These are phyloP conservation scores for Cyberlindnera amylophila DNA, from an alignment of 805 yeast genomes.

Conservation along the genomic window DNA sequence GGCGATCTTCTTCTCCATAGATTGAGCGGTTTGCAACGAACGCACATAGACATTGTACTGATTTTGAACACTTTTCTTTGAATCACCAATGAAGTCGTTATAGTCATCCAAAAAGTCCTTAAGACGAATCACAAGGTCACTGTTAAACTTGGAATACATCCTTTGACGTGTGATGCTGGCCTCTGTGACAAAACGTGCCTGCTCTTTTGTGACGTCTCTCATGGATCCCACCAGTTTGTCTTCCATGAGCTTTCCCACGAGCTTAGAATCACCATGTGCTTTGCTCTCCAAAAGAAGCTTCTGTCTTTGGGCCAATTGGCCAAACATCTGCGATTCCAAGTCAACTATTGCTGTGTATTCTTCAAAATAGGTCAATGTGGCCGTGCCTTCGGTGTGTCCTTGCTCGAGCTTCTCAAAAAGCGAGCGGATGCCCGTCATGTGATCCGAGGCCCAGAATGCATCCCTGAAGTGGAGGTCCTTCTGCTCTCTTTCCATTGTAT, in stretches of 20 bases:
- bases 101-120: conserved; percentile 25
- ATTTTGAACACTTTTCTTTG: conserved; percentile 9
- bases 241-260: background rate
- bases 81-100: conserved; percentile 9
- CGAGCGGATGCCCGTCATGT: conserved; percentile 27
- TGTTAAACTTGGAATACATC: conserved; percentile 10
- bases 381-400: conserved; percentile 19
- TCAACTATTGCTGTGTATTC: conserved; percentile 20
- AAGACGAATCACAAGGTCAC: conserved; percentile 16
- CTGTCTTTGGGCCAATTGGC: conserved; percentile 7
- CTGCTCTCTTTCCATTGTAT: background rate
- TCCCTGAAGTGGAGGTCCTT: conserved; percentile 6
- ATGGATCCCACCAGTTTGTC: conserved; percentile 7
- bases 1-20: conserved; percentile 15
- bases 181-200: conserved; percentile 7
- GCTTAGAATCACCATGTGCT: background rate
- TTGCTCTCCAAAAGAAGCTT: conserved; percentile 8
- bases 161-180: conserved; percentile 6
- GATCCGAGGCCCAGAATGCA: conserved; percentile 32
- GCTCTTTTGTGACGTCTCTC: conserved; percentile 4
- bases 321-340: conserved; percentile 12
- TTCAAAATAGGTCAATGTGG: conserved; percentile 19
- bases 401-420: conserved; percentile 19
- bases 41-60: conserved; percentile 14
- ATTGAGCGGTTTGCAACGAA: conserved; percentile 5